Conservation (phyloP, 2,329 filamentous ascomycete genomes). For the Pseudocercospora crystallina region DNA sequence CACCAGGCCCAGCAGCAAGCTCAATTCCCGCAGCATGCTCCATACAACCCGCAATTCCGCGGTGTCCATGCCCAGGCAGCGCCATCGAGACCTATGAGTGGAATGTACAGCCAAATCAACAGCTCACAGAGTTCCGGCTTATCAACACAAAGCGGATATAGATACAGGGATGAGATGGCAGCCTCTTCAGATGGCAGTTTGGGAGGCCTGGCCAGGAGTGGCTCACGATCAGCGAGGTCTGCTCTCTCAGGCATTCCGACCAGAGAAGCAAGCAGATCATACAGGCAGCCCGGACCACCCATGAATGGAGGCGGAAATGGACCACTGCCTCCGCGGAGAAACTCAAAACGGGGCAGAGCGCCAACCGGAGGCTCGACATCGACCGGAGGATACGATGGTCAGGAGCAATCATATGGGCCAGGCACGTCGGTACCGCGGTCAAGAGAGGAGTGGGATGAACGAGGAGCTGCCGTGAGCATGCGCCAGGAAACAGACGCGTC, state of each 20-base stretch:
- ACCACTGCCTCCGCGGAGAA: conserved; percentile 70
- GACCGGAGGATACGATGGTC: conserved; percentile 25
- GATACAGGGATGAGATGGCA: conserved; percentile 48
- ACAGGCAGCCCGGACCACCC: conserved; percentile 59
- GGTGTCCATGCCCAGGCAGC: conserved; percentile 8
- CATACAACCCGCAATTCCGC: conserved; percentile 24
- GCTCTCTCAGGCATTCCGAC: conserved; percentile 61
- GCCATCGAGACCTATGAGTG: conserved; percentile 35
- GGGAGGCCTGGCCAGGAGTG: conserved; percentile 59
- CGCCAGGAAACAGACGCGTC: conserved; percentile 76
- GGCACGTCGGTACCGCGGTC: conserved; percentile 63
- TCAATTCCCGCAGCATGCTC: conserved; percentile 25
- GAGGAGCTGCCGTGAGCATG: conserved; percentile 81
- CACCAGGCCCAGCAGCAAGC: conserved; percentile 44
- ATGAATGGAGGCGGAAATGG: conserved; percentile 51
- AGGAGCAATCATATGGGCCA: conserved; percentile 23
- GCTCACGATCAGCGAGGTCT: conserved; percentile 61
- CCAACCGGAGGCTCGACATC: conserved; percentile 25
- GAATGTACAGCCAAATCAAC: conserved; percentile 51
- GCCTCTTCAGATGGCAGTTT: conserved; percentile 27
- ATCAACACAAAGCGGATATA: conserved; percentile 41
- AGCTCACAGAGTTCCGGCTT: conserved; percentile 46
- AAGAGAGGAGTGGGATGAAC: conserved; percentile 88
- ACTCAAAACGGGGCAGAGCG: conserved; percentile 62
- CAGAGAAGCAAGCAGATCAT: conserved; percentile 68